Evolutionary conservation across 2,329 filamentous ascomycete genomes (phyloP), one percentile per base, ranked within the genome.

Genomic region (Phialophora chinensis): DNA sequence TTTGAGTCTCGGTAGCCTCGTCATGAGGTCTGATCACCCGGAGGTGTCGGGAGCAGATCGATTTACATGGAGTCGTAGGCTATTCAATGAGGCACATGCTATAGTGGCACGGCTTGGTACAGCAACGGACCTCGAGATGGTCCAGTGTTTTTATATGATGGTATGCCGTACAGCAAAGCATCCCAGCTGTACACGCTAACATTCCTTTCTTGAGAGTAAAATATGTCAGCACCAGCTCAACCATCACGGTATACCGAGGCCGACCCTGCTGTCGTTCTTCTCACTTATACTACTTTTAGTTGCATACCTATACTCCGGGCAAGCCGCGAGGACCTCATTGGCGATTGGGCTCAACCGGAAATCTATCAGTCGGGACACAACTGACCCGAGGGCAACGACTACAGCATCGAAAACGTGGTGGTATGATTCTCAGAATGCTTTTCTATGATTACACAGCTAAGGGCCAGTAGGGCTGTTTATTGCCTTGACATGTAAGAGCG

Each of bases 151-250:
- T 17, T 68, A 66, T 25, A 66, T 68, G 66, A 57, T 68, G 60
- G 66, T 67, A 25, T 25, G 23, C 23, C 23, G 23, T 25, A 25
- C 23, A 25, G 23, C 23, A 25, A 25, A 25, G 23, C 23, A 25
- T 25, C 23, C 23, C 23, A 25, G 23, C 23, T 25, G 1, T 25
- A 25, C 23, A 25, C 23, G 23, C 23, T 25, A 25, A 25, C 23
- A 25, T 25, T 25, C 23, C 1, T 25, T 1, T 2, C 23, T 25
- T 25, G 23, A 25, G 77, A 80, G 81, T 6, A 83, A 83, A 70
- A 77, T 84, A 3, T 83, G 81, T 66, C 82, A 84, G 64, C 82
- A 83, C 58, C 81, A 84, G 66, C 74, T 84, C 4, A 82, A 83
- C 59, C 80, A 80, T 5, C 66, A 68, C 33, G 61, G 66, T 65